Evolutionary conservation across 2,329 filamentous ascomycete genomes (phyloP).

Genomic region (Penicillium hordei): DNA sequence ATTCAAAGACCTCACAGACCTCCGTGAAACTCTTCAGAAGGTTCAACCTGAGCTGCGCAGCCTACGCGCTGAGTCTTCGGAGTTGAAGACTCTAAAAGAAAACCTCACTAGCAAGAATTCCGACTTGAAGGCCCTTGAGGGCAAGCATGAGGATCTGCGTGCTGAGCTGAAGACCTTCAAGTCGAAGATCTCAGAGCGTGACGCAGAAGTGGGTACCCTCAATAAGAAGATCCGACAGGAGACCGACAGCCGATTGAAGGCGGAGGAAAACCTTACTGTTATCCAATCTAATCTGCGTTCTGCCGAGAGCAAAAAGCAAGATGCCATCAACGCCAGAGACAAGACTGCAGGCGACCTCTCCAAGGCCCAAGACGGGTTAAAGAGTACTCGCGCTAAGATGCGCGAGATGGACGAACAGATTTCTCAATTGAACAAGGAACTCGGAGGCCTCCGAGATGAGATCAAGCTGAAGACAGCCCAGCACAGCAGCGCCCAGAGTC

Average conservation of each 20-base stretch:
- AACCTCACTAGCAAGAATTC: constrained; percentile 64
- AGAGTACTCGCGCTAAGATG: constrained; percentile 55
- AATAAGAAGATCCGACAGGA: constrained; percentile 78
- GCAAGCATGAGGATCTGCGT: constrained; percentile 76
- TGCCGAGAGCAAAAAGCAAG: constrained; percentile 75
- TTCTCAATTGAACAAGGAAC: constrained; percentile 66
- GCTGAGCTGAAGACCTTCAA: constrained; percentile 70
- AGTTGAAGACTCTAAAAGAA: constrained; percentile 72
- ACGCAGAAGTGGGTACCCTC: constrained; percentile 72
- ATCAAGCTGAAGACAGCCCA: constrained; percentile 80
- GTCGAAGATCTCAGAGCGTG: constrained; percentile 69
- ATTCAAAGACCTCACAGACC: constrained; percentile 82
- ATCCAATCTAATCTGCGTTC: constrained; percentile 75
- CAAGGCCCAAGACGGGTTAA: constrained; percentile 70
- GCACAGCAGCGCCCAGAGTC: constrained; percentile 77
- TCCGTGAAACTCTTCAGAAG: constrained; percentile 77
- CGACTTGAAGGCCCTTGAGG: constrained; percentile 75
- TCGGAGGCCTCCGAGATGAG: constrained; percentile 70
- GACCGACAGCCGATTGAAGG: constrained; percentile 65
- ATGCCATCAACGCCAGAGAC: constrained; percentile 71
- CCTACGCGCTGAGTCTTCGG: constrained; percentile 72
- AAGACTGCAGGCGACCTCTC: constrained; percentile 69
- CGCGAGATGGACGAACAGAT: constrained; percentile 74
- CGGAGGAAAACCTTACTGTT: constrained; percentile 76
- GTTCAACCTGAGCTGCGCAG: constrained; percentile 80